Conservation (phyloP, 2,329 filamentous ascomycete species). For the Stagonosporopsis vannaccii region DNA sequence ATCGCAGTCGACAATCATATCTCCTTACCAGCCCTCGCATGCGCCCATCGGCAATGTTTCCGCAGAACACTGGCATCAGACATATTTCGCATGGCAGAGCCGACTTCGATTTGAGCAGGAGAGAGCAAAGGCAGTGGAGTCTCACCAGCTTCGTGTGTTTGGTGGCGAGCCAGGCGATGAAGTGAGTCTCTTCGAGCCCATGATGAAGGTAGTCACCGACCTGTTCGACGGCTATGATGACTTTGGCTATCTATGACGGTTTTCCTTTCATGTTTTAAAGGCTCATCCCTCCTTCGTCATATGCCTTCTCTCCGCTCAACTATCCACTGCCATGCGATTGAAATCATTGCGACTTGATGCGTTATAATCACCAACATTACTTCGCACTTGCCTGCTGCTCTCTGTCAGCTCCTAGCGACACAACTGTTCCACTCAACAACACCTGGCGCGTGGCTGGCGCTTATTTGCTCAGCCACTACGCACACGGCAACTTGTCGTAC, state of each 20-base stretch:
- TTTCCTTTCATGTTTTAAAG: constrained; percentile 4
- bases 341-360: constrained; percentile 9
- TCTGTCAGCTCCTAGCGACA: background rate
- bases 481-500: background rate
- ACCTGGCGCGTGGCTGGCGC: background rate
- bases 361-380: background rate
- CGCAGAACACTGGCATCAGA: constrained; percentile 47
- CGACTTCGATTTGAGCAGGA: constrained; percentile 41
- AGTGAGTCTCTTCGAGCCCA: constrained; percentile 52
- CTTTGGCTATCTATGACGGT: constrained; percentile 52
- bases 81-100: constrained; percentile 48
- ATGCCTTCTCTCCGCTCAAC: constrained; percentile 22
- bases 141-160: constrained; percentile 52
- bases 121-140: constrained; percentile 40
- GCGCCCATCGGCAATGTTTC: constrained; percentile 28
- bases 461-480: background rate
- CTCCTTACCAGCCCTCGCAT: constrained; percentile 29
- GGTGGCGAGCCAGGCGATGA: constrained; percentile 54
- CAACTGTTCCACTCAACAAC: background rate
- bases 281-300: constrained; percentile 15
- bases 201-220: constrained; percentile 57
- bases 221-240: constrained; percentile 55
- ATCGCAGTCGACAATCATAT: constrained; percentile 32
- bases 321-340: constrained; percentile 3
- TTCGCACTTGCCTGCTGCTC: constrained; percentile 2